A percentile compares a stretch with the other conserved stretches of the same genome.
These are phyloP conservation scores for Yamadazyma triangularis DNA, from an alignment of 1,139 yeast species.

Conservation along the genomic window DNA sequence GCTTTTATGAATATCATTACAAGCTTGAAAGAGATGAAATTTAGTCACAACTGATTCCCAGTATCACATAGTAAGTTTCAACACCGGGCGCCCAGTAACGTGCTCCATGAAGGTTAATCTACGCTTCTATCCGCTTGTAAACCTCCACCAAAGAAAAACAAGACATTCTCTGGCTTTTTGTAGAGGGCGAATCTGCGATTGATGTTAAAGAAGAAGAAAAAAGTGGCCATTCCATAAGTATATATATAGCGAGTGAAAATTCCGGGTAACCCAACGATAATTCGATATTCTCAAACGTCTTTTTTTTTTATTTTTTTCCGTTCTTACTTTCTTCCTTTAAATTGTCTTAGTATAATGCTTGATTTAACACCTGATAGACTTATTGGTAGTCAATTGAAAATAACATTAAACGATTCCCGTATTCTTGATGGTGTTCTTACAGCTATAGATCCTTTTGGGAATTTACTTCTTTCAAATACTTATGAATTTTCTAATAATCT, in stretches of 20 bases:
- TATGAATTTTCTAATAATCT: slow-evolving; percentile 29
- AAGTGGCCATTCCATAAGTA: slow-evolving; percentile 2
- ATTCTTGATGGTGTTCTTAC: slow-evolving; percentile 36
- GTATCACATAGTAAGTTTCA: slow-evolving; percentile 43
- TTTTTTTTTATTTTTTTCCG: too few species aligned
- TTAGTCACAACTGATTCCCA: slow-evolving; percentile 57
- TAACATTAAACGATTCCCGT: slow-evolving; percentile 29
- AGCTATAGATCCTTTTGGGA: slow-evolving; percentile 45
- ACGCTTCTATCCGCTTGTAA: slow-evolving; percentile 35
- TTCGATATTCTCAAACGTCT: too few species aligned
- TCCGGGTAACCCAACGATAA: slow-evolving; percentile 6
- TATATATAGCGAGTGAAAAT: slow-evolving; percentile 1
- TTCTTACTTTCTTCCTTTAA: too few species aligned
- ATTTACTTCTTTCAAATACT: slow-evolving; percentile 33
- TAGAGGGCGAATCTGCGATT: slow-evolving; percentile 43
- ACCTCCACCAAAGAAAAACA: slow-evolving; percentile 14
- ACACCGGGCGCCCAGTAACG: slow-evolving; percentile 59
- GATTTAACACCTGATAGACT: slow-evolving; percentile 25
- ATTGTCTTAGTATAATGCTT: too few species aligned
- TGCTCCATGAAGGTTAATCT: slow-evolving; percentile 42
- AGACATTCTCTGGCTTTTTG: background rate
- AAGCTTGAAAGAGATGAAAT: too few species aligned
- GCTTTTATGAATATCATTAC: too few species aligned
- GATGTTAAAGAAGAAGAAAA: slow-evolving; percentile 29
- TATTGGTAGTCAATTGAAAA: slow-evolving; percentile 30